Percentiles rank a stretch among this genome's conserved stretches.
Evolutionary conservation across 306 rosid species (phyloP).

Genomic region (Trichosanthes truncata): DNA sequence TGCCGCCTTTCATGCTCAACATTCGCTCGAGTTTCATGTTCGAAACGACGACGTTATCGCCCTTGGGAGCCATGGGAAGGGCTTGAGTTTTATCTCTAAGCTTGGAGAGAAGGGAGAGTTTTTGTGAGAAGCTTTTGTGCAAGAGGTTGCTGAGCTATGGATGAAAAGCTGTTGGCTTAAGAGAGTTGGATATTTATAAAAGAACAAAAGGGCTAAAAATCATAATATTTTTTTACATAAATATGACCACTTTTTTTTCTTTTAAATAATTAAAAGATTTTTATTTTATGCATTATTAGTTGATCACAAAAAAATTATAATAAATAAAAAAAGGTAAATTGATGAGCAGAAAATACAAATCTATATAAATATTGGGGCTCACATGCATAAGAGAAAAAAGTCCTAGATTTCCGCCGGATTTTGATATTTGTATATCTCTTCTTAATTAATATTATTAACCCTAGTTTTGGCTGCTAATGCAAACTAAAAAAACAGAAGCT

Average conservation of each 20-base stretch:
- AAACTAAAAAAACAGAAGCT: background rate
- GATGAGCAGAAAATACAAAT: background rate
- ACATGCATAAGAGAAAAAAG: slow-evolving; percentile 19
- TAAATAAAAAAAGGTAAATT: background rate
- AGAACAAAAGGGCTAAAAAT: background rate
- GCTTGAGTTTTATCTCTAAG: background rate
- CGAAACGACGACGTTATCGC: slow-evolving; percentile 67
- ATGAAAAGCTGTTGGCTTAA: background rate
- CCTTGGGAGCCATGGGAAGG: slow-evolving; percentile 39
- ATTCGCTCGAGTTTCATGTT: slow-evolving; percentile 67
- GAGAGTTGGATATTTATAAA: slow-evolving; percentile 10
- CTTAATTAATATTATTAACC: slow-evolving; percentile 4
- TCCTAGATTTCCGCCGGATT: slow-evolving; percentile 39
- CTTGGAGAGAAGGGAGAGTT: background rate
- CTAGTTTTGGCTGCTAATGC: slow-evolving; percentile 5
- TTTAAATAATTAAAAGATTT: background rate
- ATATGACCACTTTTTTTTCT: background rate
- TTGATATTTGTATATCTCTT: slow-evolving; percentile 2
- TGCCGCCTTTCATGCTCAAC: slow-evolving; percentile 95
- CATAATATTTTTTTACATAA: background rate
- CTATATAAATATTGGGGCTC: slow-evolving; percentile 21
- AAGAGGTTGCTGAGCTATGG: background rate
- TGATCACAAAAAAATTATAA: background rate
- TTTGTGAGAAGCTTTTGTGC: background rate
- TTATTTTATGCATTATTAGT: background rate